Evolutionary conservation across 2,329 filamentous ascomycete genomes (phyloP), one percentile per base, ranked within the genome.

Genomic region (Colletotrichum tofieldiae): DNA sequence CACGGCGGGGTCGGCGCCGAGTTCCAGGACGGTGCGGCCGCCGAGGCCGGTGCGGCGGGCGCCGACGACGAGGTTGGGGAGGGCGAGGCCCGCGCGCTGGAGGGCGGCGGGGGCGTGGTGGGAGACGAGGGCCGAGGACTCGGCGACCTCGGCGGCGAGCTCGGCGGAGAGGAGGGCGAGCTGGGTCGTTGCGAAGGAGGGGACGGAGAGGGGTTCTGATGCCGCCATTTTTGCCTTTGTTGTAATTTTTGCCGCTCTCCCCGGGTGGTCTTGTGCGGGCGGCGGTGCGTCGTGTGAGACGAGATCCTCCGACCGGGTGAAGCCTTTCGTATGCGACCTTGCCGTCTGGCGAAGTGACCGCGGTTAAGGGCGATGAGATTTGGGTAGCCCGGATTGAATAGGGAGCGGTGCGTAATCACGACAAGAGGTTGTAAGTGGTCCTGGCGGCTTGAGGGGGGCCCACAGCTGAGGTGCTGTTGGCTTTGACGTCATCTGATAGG

Each of bases 21-120:
- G 90, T 81, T 98, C 95, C 4, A 98, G 85, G 1, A 99, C 93
- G 0, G 94, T 94, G 75, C 94, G 93, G n/a, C 96, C 96, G 20
- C 95, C 96, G 47, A 98, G 86, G 0, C 96, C 96, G 0, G 96
- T 99, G 39, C 95, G 92, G 79, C 93, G 93, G 23, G 93, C 92
- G 14, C 88, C 86, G 43, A 97, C 85, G 41, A 89, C 84, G 11
- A 98, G 89, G 81, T 95, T 96, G 20, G 91, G 90, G 77, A 96
- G 86, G 41, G 94, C 94, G 51, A 94, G 87, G n/a, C 94, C 94
- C 7, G 93, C 93, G 71, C 93, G 91, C 78, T 94, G 90, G 16
- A 97, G 90, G 1, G 89, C 86, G 0, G 88, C 84, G 5, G 94
- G 94, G 59, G 91, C 90, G 80, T 93, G 90, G 56, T 88, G 88